phyloP scores from a whole-genome alignment of 805 yeast species.

The Teunomyces cretensis region DNA sequence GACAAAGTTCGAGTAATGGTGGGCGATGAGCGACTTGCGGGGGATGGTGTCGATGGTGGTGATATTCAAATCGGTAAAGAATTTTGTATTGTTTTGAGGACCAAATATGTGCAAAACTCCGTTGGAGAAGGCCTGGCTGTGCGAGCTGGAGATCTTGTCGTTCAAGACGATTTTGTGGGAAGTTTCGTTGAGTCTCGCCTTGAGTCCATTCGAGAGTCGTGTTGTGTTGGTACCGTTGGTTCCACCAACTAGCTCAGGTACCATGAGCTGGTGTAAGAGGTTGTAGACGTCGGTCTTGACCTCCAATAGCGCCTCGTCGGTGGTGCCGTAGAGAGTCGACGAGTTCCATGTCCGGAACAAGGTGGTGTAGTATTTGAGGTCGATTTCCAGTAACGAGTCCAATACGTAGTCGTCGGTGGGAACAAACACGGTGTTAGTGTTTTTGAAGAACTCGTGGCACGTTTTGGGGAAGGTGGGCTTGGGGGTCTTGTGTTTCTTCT shows the following conservation, averaged over 20 bases:
- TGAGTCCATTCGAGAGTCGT: neutral
- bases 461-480: slow-evolving; percentile 12
- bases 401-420: slow-evolving; percentile 33
- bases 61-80: slow-evolving; percentile 21
- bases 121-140: slow-evolving; percentile 24
- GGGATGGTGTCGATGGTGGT: slow-evolving; percentile 29
- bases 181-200: neutral
- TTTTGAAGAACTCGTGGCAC: slow-evolving; percentile 29
- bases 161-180: slow-evolving; percentile 18
- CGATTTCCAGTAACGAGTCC: slow-evolving; percentile 25
- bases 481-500: neutral
- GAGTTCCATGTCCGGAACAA: slow-evolving; percentile 5
- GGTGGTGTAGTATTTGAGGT: slow-evolving; percentile 24
- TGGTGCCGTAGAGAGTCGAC: slow-evolving; percentile 16
- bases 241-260: slow-evolving; percentile 28
- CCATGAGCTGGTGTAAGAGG: slow-evolving; percentile 26
- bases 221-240: slow-evolving; percentile 20
- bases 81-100: slow-evolving; percentile 9
- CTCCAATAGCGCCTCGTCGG: slow-evolving; percentile 33
- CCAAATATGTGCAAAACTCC: slow-evolving; percentile 37
- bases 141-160: slow-evolving; percentile 14
- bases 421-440: slow-evolving; percentile 29
- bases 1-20: slow-evolving; percentile 60
- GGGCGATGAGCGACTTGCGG: slow-evolving; percentile 35
- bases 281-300: slow-evolving; percentile 25